phyloP scores from a whole-genome alignment of 805 yeast genomes.

The Wickerhamomyces bovis region DNA sequence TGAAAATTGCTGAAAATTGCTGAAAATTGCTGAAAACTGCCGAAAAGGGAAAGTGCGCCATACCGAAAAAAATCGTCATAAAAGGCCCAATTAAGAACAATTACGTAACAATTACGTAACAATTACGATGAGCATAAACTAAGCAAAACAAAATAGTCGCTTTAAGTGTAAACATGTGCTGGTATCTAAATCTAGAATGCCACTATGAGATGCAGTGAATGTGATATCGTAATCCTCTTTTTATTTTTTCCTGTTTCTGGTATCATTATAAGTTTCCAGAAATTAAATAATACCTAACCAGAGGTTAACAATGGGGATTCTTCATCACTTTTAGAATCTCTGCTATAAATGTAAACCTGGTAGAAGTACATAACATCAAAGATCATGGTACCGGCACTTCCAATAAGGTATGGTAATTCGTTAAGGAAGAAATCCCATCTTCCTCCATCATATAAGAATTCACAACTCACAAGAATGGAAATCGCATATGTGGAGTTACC shows the following conservation, averaged over 20 bases:
- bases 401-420: slow-evolving; percentile 78
- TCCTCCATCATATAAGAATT: slow-evolving; percentile 34
- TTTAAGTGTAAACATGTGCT: neutral
- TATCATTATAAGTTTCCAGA: no score
- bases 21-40: no score
- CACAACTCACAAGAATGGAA: slow-evolving; percentile 65
- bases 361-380: slow-evolving; percentile 71
- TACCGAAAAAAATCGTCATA: no score
- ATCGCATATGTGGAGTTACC: slow-evolving; percentile 75
- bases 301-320: slow-evolving; percentile 11
- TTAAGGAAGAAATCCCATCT: slow-evolving; percentile 46
- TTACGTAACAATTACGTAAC: no score
- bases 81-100: no score
- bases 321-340: slow-evolving; percentile 10
- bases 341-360: slow-evolving; percentile 39
- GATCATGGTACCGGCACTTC: slow-evolving; percentile 78
- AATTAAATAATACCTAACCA: neutral
- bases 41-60: no score
- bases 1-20: no score
- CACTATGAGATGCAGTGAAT: neutral
- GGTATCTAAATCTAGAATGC: neutral
- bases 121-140: neutral
- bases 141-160: neutral
- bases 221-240: neutral
- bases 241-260: neutral